Evolutionary conservation across 176 grass and related monocot species (phyloP).

Genomic region (Eragrostis nindensis): DNA sequence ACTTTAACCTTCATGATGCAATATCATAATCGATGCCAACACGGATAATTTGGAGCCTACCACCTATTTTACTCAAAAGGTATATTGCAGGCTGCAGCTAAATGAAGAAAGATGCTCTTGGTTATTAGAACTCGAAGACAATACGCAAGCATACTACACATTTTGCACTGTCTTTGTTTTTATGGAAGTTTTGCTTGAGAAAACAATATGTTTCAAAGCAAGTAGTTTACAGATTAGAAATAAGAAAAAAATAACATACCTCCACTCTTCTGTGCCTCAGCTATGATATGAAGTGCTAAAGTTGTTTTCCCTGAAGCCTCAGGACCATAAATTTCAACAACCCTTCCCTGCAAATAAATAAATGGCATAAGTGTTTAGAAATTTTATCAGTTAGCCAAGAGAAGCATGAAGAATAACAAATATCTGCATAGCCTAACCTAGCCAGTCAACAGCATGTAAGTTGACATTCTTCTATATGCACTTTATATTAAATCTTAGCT

Average conservation of each 20-base stretch:
- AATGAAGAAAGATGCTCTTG: no score
- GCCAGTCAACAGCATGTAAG: background rate
- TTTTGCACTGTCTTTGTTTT: no score
- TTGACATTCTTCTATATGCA: background rate
- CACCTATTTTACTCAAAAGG: no score
- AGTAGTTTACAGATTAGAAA: background rate
- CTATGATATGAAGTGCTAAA: slow-evolving; percentile 63
- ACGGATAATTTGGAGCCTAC: no score
- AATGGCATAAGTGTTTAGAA: background rate
- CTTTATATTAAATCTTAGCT: background rate
- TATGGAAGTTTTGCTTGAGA: background rate
- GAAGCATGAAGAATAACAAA: background rate
- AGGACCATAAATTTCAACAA: slow-evolving; percentile 63
- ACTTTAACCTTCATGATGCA: no score
- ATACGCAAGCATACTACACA: no score
- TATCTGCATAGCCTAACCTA: background rate
- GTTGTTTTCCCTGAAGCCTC: slow-evolving; percentile 72
- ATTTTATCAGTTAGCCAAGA: slow-evolving; percentile 4
- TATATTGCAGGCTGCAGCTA: no score
- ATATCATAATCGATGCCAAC: no score
- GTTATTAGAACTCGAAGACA: no score
- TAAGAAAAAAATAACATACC: slow-evolving; percentile 33
- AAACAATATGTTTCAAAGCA: background rate
- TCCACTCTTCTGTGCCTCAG: slow-evolving; percentile 63
- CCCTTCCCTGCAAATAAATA: slow-evolving; percentile 50